Evolutionary conservation across 371 early-diverging fungal species (phyloP).

Genomic region (Fennellomyces sp.): DNA sequence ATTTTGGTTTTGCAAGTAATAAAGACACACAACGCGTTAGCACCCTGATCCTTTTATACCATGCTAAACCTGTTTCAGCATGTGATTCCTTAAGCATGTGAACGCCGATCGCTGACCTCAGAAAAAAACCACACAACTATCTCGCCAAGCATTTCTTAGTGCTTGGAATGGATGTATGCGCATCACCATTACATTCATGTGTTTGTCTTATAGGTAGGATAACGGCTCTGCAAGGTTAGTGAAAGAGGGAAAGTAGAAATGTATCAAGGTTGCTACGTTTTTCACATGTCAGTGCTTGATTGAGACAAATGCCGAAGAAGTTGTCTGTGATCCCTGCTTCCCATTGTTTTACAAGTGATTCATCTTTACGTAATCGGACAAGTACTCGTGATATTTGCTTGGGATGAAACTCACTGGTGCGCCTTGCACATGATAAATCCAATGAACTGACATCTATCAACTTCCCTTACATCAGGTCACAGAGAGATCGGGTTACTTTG

Average conservation of each 20-base stretch:
- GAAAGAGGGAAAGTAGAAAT: no score
- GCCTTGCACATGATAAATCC: no score
- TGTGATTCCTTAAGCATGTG: conserved; percentile 5
- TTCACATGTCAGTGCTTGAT: background rate
- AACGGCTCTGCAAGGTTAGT: no score
- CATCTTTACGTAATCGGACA: background rate
- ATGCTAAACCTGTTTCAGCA: background rate
- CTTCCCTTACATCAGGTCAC: no score
- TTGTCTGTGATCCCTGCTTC: background rate
- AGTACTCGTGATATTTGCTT: background rate
- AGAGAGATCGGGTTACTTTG: no score
- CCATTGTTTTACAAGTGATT: conserved; percentile 2
- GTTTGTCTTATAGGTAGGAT: background rate
- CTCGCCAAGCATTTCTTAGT: background rate
- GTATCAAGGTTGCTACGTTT: background rate
- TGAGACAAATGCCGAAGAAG: background rate
- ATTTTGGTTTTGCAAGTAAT: background rate
- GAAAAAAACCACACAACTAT: no score
- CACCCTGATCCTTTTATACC: background rate
- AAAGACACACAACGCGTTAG: background rate
- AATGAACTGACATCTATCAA: no score
- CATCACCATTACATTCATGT: background rate
- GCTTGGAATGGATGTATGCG: background rate
- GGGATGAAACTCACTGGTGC: background rate
- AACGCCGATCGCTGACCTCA: background rate